A percentile compares a stretch with the other conserved stretches of the same genome.
Evolutionary conservation across 441 rosid genomes (phyloP).

Genomic region (Pelargonium citronellum): DNA sequence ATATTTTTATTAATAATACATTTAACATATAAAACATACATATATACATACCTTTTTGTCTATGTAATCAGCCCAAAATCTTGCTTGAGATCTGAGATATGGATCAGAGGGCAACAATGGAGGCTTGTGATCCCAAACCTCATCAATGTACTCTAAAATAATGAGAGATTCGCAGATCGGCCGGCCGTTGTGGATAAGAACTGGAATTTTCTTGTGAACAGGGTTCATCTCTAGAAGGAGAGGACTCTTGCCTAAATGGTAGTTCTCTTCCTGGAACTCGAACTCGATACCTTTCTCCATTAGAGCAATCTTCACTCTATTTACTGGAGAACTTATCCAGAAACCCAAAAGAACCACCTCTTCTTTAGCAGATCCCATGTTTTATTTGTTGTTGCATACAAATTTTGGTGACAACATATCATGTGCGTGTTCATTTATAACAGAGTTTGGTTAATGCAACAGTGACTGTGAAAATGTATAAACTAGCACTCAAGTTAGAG

Average conservation of each 20-base stretch:
- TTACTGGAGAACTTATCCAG: conserved; percentile 30
- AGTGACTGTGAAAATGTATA: too few species aligned
- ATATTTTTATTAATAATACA: too few species aligned
- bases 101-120: conserved; percentile 25
- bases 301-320: conserved; percentile 23
- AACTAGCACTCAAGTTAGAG: too few species aligned
- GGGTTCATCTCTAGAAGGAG: conserved; percentile 29
- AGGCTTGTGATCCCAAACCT: conserved; percentile 12
- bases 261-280: background rate
- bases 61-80: conserved; percentile 29
- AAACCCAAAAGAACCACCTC: conserved; percentile 22
- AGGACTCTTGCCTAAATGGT: conserved; percentile 6
- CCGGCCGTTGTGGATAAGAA: too few species aligned
- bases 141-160: conserved; percentile 23
- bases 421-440: too few species aligned
- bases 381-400: too few species aligned
- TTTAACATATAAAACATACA: too few species aligned
- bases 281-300: conserved; percentile 9
- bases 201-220: conserved; percentile 26
- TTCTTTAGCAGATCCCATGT: too few species aligned
- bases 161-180: conserved; percentile 28
- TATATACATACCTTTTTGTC: conserved; percentile 25
- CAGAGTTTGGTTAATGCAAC: too few species aligned
- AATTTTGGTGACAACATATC: too few species aligned
- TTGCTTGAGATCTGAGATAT: conserved; percentile 27